Base-by-base conservation (phyloP, 2,329 filamentous ascomycete species). In the Mycosphaerella sp. region DNA sequence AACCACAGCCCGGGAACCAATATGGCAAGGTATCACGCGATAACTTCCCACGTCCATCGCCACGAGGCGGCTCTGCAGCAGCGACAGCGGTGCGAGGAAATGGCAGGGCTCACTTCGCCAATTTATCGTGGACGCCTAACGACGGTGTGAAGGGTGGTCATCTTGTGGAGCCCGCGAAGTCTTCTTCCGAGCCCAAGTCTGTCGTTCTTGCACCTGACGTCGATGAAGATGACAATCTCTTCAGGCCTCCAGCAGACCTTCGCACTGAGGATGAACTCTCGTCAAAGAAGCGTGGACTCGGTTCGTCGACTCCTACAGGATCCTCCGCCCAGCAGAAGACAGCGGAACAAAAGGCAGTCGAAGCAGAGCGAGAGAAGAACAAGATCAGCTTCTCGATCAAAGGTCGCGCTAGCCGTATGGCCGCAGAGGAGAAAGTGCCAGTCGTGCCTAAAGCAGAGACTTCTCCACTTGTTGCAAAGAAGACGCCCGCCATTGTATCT, bases 371-470 rank as follows among this genome's bases (percentile, higher is more conserved):
- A 18, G 56, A 59, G 14, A 69, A 66, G 53, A 63, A 60, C 36
- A 93, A 91, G 70, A 94, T 96, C 64, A 94, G 89, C 67, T 97
- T 97, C 68, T 89, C 89, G 1, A 89, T 97, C 69, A 96, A 96
- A 67, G 79, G 84, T 8, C 79, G 85, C 37, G 78, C 63, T 13
- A 62, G 57, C 52, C 84, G 84, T 59, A 72, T 76, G 6, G 70
- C 76, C 2, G 59, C 59, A 8, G 62, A 64, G 41, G 62, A 64
- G 44, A 63, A 62, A 46, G 40, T 44, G 27, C 50, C 53, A 8
- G 35, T 50, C 18, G 36, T 53, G 12, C 42, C 59, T 1, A 64
- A 64, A 41, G 49, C 55, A 2, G 62, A 64, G 13, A 64, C 63
- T 0, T 65, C 64, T 12, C 64, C 59, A 32, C 40, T 66, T 34